Evolutionary conservation across 768 basidiomycete species (phyloP).

Genomic region (Tulasnella sp.): DNA sequence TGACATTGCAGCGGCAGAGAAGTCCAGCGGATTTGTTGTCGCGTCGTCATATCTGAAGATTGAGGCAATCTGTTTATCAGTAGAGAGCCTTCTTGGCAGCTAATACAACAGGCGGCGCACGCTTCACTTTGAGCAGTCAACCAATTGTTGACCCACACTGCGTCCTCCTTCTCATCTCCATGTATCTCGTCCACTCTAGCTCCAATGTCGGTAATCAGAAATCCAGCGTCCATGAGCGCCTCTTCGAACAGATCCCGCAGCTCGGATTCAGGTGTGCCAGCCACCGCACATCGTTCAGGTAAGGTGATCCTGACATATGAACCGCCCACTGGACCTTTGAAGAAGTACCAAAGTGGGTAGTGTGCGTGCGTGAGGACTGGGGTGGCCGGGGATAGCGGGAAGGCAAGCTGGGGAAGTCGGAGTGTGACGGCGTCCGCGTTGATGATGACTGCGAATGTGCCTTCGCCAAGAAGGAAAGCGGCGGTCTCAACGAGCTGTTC

Average conservation of each 20-base stretch:
- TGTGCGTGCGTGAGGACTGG: conserved; percentile 7
- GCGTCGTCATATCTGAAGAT: conserved; percentile 1
- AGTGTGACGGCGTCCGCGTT: conserved; percentile 5
- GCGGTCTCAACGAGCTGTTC: conserved; percentile 5
- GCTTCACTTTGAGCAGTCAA: background rate
- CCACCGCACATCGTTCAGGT: background rate
- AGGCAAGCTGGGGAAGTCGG: background rate
- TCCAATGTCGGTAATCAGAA: conserved; percentile 7
- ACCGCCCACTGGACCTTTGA: conserved; percentile 1
- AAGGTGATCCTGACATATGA: conserved; percentile 10
- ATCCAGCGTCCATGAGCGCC: conserved; percentile 1
- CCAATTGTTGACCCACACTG: background rate
- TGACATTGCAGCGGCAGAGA: background rate
- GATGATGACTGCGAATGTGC: background rate
- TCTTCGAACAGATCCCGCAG: conserved; percentile 12
- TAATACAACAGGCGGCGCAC: background rate
- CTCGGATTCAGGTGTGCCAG: background rate
- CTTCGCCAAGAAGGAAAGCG: background rate
- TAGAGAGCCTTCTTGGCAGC: background rate
- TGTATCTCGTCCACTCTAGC: conserved; percentile 10
- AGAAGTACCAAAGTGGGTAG: conserved; percentile 14
- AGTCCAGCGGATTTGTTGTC: background rate
- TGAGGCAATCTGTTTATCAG: background rate
- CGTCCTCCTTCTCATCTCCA: background rate
- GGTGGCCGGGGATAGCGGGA: background rate